Evolutionary conservation across 2,329 filamentous ascomycete genomes (phyloP), one percentile per base, ranked within the genome.

Genomic region (Cercospora brassicicola): DNA sequence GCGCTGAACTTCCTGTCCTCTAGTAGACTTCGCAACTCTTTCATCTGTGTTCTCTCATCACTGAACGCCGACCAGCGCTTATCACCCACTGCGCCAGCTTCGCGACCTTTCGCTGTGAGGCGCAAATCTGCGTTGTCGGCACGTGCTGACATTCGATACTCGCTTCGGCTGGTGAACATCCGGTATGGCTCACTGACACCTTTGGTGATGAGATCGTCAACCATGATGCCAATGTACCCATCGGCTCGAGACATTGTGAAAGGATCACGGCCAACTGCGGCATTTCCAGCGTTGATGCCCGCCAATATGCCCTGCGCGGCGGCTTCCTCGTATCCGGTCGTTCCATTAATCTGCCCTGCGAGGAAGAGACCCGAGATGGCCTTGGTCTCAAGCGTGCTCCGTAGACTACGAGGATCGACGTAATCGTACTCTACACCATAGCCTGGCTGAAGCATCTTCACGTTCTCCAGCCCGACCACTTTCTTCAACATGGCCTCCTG

Each of bases 361-460:
- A 99, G 86, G 81, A 91, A 99, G 11, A 99, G 87, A 0, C 95
- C 95, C 7, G 84, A 84, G 70, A 99, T 97, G 23, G 90, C 86
- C 80, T 98, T 99, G 1, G 95, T 98, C 80, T 99, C 95, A 7
- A 99, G 87, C 0, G 94, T 95, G n/a, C 91, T 88, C 71, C 90
- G 90, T 3, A 99, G 85, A 73, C 91, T 91, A 62, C 95, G 90
- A 18, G 95, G 95, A 77, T 99, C 95, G 18, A 99, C 92, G 79
- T 99, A 99, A 82, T 98, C 95, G 79, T 99, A 99, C 79, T 99
- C 95, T 1, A 99, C 95, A 7, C 95, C 95, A 76, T 99, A 99
- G 8, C 94, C 95, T 1, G 94, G 91, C 76, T 98, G 94, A 6
- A 96, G 86, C 94, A 99, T 97, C 28, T 85, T 89, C 4, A 93